Evolutionary conservation across 805 yeast genomes (phyloP).

Genomic region (Candida pseudofarinosa): DNA sequence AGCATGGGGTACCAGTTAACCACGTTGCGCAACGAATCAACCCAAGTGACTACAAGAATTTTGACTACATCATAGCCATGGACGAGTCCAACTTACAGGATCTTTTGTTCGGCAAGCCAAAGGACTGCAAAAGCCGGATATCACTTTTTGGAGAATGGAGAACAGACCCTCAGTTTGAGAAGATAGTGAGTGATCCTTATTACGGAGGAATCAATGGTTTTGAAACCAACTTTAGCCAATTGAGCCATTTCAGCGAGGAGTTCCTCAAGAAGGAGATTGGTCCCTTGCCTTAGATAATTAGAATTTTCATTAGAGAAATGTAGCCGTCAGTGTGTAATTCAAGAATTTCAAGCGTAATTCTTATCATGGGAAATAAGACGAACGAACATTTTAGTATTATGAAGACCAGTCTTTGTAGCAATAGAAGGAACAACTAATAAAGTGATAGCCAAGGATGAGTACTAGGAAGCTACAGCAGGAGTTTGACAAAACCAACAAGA

Average conservation of each 20-base stretch:
- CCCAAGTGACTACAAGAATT: slow-evolving; percentile 46
- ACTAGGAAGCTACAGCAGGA: slow-evolving; percentile 55
- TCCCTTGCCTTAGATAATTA: background rate
- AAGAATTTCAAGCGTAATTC: background rate
- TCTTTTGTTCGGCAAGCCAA: slow-evolving; percentile 51
- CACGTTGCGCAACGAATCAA: slow-evolving; percentile 73
- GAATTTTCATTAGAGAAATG: background rate
- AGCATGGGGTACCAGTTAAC: slow-evolving; percentile 67
- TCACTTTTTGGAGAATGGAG: slow-evolving; percentile 80
- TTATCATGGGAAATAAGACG: background rate
- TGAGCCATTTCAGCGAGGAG: slow-evolving; percentile 68
- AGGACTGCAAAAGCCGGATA: slow-evolving; percentile 45
- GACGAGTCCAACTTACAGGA: slow-evolving; percentile 56
- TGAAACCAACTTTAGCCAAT: slow-evolving; percentile 71
- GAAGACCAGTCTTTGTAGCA: background rate
- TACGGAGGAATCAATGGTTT: slow-evolving; percentile 86
- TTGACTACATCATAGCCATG: slow-evolving; percentile 71
- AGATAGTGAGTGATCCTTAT: slow-evolving; percentile 83
- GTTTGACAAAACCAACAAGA: slow-evolving; percentile 89
- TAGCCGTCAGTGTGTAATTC: background rate
- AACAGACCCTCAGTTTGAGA: slow-evolving; percentile 44
- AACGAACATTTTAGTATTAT: background rate
- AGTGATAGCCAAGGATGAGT: slow-evolving; percentile 25
- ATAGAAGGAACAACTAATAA: background rate
- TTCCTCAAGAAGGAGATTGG: slow-evolving; percentile 53